Evolutionary conservation across 2,329 filamentous ascomycete species (phyloP).

Genomic region (Hypoxylon sp.): DNA sequence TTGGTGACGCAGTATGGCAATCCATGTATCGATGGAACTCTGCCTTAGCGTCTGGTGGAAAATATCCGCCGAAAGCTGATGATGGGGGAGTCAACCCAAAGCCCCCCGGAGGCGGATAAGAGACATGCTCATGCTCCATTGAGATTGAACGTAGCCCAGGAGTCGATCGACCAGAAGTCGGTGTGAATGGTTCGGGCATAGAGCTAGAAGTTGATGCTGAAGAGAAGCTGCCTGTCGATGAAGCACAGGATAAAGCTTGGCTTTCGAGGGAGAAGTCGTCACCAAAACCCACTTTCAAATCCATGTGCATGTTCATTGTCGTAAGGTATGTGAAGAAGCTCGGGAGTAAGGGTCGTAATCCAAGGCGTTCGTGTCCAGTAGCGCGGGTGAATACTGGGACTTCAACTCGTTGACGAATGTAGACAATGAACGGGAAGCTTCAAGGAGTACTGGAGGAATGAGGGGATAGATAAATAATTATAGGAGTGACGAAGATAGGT

Average conservation of each 20-base stretch:
- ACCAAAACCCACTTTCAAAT: conserved; percentile 48
- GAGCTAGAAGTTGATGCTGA: conserved; percentile 52
- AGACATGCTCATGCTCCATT: conserved; percentile 49
- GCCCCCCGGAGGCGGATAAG: conserved; percentile 46
- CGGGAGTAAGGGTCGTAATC: conserved; percentile 31
- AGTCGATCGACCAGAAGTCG: conserved; percentile 55
- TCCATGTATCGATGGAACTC: conserved; percentile 43
- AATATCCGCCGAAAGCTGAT: conserved; percentile 52
- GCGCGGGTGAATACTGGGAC: conserved; percentile 31
- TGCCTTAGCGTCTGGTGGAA: conserved; percentile 47
- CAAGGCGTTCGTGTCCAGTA: conserved; percentile 34
- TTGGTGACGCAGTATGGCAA: conserved; percentile 42
- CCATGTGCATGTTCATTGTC: conserved; percentile 56
- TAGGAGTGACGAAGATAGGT: conserved; percentile 47
- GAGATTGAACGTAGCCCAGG: conserved; percentile 47
- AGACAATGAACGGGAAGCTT: conserved; percentile 35
- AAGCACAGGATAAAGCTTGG: conserved; percentile 45
- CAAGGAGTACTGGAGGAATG: conserved; percentile 47
- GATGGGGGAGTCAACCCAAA: conserved; percentile 55
- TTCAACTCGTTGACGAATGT: conserved; percentile 34
- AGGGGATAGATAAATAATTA: conserved; percentile 52
- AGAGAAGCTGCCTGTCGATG: conserved; percentile 52
- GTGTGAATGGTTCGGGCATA: conserved; percentile 52
- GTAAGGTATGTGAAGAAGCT: conserved; percentile 35
- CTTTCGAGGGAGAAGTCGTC: conserved; percentile 48